Evolutionary conservation across 768 basidiomycete genomes (phyloP).

Genomic region (Coprinopsis strossmayeri): DNA sequence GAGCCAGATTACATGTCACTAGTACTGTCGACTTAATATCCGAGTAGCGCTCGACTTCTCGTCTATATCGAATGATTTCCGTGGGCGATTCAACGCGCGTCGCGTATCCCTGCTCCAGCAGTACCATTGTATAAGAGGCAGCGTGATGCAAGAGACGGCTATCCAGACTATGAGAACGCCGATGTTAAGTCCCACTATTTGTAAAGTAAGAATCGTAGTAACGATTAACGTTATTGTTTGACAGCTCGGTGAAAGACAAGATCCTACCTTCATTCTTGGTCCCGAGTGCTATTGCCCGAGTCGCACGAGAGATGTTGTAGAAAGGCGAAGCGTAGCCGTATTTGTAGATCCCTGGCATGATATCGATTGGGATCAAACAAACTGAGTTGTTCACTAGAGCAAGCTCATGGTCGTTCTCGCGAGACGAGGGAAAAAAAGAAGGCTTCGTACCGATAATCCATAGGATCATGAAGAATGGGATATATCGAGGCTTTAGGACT

Average conservation of each 20-base stretch:
- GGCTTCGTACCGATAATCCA: conserved; percentile 56
- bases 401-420: neutral
- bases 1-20: too few species aligned
- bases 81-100: too few species aligned
- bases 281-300: conserved; percentile 57
- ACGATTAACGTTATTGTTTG: neutral
- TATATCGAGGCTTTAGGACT: conserved; percentile 46
- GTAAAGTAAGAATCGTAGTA: neutral
- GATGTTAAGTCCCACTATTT: conserved; percentile 50
- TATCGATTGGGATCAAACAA: conserved; percentile 48
- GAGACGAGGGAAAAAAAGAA: neutral
- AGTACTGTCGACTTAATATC: too few species aligned
- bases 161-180: conserved; percentile 52
- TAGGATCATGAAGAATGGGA: conserved; percentile 58
- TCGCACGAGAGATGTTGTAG: conserved; percentile 59
- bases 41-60: too few species aligned
- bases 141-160: conserved; percentile 39
- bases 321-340: conserved; percentile 71
- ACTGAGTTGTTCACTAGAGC: conserved; percentile 55
- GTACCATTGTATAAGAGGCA: conserved; percentile 41
- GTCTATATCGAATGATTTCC: too few species aligned
- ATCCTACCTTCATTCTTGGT: conserved; percentile 54
- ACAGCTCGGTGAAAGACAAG: neutral
- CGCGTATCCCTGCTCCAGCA: too few species aligned
- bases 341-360: conserved; percentile 49